phyloP scores from a whole-genome alignment of 1,284 basidiomycete species.

The Apiotrichum gamsii region DNA sequence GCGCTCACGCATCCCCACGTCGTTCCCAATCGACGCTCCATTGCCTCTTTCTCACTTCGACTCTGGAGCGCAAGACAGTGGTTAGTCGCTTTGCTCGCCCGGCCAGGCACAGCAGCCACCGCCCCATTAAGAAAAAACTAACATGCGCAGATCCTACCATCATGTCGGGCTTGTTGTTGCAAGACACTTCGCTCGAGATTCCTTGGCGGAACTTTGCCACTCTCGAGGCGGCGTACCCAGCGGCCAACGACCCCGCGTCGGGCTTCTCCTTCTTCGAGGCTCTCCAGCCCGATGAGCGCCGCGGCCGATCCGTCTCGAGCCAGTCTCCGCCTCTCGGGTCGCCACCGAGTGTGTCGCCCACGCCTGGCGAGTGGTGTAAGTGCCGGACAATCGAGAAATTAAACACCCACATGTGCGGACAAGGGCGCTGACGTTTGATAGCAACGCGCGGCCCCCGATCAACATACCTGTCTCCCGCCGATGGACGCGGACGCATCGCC shows the following conservation, averaged over 20 bases:
- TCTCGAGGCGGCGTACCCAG: not conserved
- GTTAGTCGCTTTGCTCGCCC: too few relatives aligned
- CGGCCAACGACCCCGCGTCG: not conserved
- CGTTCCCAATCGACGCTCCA: not conserved
- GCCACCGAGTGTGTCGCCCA: not conserved
- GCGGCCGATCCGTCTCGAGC: not conserved
- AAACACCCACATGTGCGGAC: too few relatives aligned
- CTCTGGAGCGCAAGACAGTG: not conserved
- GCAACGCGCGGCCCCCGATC: too few relatives aligned
- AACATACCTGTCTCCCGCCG: too few relatives aligned
- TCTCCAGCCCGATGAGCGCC: not conserved
- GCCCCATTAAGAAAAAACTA: too few relatives aligned
- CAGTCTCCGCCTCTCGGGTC: not conserved
- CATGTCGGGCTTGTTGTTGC: too few relatives aligned
- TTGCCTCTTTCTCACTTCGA: not conserved
- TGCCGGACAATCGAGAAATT: too few relatives aligned
- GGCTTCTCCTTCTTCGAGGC: slow-evolving; percentile 1
- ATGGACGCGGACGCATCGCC: slow-evolving; percentile 9
- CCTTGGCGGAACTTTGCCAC: not conserved
- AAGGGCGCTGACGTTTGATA: too few relatives aligned
- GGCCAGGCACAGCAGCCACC: too few relatives aligned
- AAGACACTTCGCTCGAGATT: not conserved
- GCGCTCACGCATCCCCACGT: not conserved
- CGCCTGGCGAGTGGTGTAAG: too few relatives aligned
- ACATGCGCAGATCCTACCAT: not conserved